phyloP scores from a whole-genome alignment of 352 stramenopile species.

The Globisporangium nagaii region DNA sequence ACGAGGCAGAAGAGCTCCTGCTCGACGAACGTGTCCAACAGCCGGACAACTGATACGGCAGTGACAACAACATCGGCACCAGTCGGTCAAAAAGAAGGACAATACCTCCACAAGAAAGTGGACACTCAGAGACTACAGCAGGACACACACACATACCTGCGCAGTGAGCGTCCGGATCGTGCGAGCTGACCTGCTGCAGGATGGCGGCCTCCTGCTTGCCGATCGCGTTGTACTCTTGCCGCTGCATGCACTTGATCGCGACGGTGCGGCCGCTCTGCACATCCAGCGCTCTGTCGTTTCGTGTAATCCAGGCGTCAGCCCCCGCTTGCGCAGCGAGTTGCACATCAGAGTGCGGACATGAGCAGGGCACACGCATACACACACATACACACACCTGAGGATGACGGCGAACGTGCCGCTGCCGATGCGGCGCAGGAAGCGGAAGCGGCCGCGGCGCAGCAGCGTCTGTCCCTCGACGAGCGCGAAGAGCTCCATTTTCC shows the following conservation, averaged over 20 bases:
- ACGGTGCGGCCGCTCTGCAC: constrained; percentile 30
- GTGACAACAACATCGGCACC: neutral
- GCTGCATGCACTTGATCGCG: constrained; percentile 65
- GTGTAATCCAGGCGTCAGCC: no score
- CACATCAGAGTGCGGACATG: neutral
- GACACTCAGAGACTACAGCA: no score
- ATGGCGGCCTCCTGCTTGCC: constrained; percentile 51
- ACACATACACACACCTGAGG: constrained; percentile 32
- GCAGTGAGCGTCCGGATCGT: constrained; percentile 28
- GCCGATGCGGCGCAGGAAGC: constrained; percentile 65
- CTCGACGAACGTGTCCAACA: constrained; percentile 56
- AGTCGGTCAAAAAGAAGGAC: no score
- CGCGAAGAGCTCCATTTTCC: constrained; percentile 29
- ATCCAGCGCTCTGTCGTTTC: constrained; percentile 55
- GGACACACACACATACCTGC: constrained; percentile 24
- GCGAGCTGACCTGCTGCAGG: constrained; percentile 31
- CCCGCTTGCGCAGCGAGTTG: no score
- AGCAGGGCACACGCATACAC: neutral
- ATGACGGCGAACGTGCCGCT: constrained; percentile 68
- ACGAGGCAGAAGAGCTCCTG: constrained; percentile 55
- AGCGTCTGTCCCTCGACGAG: constrained; percentile 68
- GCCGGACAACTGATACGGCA: constrained; percentile 30
- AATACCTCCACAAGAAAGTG: no score
- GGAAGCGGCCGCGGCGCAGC: constrained; percentile 55
- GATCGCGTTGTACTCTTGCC: constrained; percentile 39